Base-by-base conservation (phyloP, 2,329 filamentous ascomycete species). In the Metarhizium brunneum region DNA sequence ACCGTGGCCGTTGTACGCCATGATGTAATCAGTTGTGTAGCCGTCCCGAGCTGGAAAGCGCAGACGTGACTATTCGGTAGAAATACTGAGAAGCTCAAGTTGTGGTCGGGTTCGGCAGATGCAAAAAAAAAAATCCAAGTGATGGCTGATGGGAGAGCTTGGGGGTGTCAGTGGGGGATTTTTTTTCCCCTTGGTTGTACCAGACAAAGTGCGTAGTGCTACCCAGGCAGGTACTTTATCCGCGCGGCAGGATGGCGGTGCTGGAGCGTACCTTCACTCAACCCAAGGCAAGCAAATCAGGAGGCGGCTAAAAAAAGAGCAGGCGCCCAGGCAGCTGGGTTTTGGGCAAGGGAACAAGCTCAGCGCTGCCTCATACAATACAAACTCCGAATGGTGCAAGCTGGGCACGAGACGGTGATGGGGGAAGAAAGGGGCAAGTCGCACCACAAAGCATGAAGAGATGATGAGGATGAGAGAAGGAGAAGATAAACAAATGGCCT, bases 1-100 rank as follows among this genome's bases (percentile, higher is more conserved):
- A 71, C 79, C 77, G 66, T 75, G 71, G 68, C 82, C 81, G 71
- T 82, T 81, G 73, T 87, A 87, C 66, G 85, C 85, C 73, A 75
- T 75, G 57, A 56, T 69, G 63, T 54, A 61, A 60, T 58, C 52
- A 56, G 54, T 54, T 59, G 58, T 53, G 55, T 55, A 57, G 57
- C 54, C 47, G 57, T 60, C 59, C 54, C 58, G 60, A 59, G 59
- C 55, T 61, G 55, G 52, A 59, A 56, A 57, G 54, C 49, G 57
- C 56, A 18, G 14, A 10, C 47, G 42, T 30, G 16, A 16, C 40
- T n/a, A 29, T 50, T 30, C 47, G 29, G 51, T 45, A 47, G 50
- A 47, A 50, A 25, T 51, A 47, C 45, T 47, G 30, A 36, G 38
- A 47, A 38, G 29, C 30, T 38, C 53, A 38, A 38, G 30, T 13